Percentiles rank a stretch among this genome's conserved stretches.
These are phyloP conservation scores for Tolypocladium endophyticum DNA, from an alignment of 2,329 filamentous ascomycete species.

Conservation along the genomic window DNA sequence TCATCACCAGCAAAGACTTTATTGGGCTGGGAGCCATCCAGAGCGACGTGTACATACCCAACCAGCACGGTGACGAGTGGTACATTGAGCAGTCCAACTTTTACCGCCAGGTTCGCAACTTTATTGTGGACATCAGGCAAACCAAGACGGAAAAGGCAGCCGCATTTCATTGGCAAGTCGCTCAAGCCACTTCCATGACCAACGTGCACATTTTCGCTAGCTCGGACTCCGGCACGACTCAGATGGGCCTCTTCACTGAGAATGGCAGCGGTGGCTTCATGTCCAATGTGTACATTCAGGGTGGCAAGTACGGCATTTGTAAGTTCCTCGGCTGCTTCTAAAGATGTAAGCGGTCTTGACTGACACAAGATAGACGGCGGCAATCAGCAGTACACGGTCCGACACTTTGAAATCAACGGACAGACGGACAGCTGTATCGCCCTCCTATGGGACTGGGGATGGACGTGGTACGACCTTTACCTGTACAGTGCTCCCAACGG, in stretches of 20 bases:
- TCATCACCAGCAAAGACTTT: conserved; percentile 67
- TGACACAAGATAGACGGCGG: no score
- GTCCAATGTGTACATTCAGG: conserved; percentile 75
- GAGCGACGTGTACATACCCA: conserved; percentile 63
- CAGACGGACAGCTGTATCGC: conserved; percentile 79
- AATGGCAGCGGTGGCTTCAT: conserved; percentile 79
- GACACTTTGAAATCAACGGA: conserved; percentile 73
- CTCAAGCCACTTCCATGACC: conserved; percentile 68
- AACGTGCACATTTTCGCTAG: conserved; percentile 43
- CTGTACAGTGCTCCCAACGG: no score
- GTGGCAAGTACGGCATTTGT: conserved; percentile 63
- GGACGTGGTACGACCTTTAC: conserved; percentile 62
- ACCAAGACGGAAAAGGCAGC: conserved; percentile 36
- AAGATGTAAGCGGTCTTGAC: no score
- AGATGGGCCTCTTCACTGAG: conserved; percentile 74
- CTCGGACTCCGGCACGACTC: conserved; percentile 15
- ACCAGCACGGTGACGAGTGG: conserved; percentile 40
- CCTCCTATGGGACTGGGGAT: conserved; percentile 69
- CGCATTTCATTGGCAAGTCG: conserved; percentile 76
- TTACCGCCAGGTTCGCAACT: conserved; percentile 73
- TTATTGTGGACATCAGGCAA: conserved; percentile 62
- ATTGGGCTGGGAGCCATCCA: conserved; percentile 62
- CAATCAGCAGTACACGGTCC: conserved; percentile 78
- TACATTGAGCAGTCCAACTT: conserved; percentile 44
- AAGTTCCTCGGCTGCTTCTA: no score